Evolutionary conservation across 1,284 basidiomycete species (phyloP).

Genomic region (Apiotrichum domesticum): DNA sequence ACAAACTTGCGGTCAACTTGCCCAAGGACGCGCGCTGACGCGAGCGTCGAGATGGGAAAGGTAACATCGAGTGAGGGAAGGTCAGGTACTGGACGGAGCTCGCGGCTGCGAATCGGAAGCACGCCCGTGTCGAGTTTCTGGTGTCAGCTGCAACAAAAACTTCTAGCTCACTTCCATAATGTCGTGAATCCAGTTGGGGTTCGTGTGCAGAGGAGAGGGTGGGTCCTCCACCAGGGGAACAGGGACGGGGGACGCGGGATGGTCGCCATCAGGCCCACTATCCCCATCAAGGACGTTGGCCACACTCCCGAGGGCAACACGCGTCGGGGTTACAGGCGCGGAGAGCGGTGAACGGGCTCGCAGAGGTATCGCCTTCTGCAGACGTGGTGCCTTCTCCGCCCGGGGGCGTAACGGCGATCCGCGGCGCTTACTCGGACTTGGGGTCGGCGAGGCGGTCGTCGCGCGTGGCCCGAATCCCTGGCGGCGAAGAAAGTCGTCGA

Average conservation of each 20-base stretch:
- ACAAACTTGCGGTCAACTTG: conserved; percentile 90
- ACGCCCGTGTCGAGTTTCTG: conserved; percentile 14
- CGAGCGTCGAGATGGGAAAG: conserved; percentile 51
- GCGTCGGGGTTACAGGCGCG: too few species aligned
- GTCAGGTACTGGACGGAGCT: not conserved
- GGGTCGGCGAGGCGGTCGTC: not conserved
- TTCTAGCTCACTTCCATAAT: not conserved
- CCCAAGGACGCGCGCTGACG: conserved; percentile 57
- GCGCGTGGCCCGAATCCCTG: conserved; percentile 54
- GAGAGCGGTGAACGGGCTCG: too few species aligned
- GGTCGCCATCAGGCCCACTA: too few species aligned
- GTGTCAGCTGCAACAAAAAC: not conserved
- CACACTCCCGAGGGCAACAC: too few species aligned
- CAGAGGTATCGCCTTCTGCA: too few species aligned
- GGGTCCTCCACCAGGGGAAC: too few species aligned
- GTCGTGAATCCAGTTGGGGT: not conserved
- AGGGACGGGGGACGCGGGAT: too few species aligned
- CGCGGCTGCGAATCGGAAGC: conserved; percentile 2
- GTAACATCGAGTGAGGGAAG: conserved; percentile 9
- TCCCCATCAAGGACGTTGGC: too few species aligned
- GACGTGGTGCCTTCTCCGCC: too few species aligned
- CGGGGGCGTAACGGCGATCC: too few species aligned
- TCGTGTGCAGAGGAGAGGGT: too few species aligned
- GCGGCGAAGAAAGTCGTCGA: conserved; percentile 60
- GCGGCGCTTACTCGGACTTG: not conserved